Percentiles rank a stretch among this genome's conserved stretches.
phyloP scores from a whole-genome alignment of 352 stramenopile species.

The Phytophthora pseudosyringae region DNA sequence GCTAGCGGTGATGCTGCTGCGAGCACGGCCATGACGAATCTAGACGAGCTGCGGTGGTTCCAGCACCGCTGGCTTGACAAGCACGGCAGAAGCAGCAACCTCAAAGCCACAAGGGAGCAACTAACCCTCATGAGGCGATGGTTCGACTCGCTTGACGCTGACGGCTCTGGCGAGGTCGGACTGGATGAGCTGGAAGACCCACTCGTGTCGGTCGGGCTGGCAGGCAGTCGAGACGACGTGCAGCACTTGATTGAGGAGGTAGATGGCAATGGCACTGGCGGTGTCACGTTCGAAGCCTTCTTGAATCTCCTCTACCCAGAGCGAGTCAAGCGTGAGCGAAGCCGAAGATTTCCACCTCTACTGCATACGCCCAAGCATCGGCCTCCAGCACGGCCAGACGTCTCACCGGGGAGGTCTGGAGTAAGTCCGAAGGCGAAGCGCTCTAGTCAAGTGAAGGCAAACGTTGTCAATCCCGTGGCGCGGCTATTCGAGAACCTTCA shows the following conservation, averaged over 20 bases:
- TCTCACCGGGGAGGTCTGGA: constrained; percentile 11
- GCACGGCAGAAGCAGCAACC: constrained; percentile 70
- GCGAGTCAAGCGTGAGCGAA: constrained; percentile 46
- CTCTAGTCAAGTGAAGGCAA: constrained; percentile 5
- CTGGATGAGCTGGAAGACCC: constrained; percentile 87
- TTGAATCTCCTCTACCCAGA: constrained; percentile 73
- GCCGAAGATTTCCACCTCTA: constrained; percentile 16
- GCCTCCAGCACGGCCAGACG: constrained; percentile 8
- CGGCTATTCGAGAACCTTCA: constrained; percentile 84
- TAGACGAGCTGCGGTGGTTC: constrained; percentile 77
- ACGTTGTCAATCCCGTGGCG: constrained; percentile 60
- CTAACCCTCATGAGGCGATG: constrained; percentile 75
- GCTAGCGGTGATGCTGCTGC: not conserved
- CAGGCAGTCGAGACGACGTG: constrained; percentile 75
- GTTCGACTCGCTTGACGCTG: constrained; percentile 90
- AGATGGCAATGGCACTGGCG: constrained; percentile 63
- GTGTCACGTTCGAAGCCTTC: constrained; percentile 82
- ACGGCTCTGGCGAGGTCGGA: constrained; percentile 81
- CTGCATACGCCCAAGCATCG: constrained; percentile 59
- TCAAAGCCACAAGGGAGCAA: constrained; percentile 76
- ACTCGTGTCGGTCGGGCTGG: constrained; percentile 88
- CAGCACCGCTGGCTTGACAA: constrained; percentile 81
- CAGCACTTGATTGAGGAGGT: constrained; percentile 75
- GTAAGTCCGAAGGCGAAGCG: constrained; percentile 14
- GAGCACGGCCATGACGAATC: constrained; percentile 39